Evolutionary conservation across 805 yeast species (phyloP).

Genomic region (Candida coquimbonensis): DNA sequence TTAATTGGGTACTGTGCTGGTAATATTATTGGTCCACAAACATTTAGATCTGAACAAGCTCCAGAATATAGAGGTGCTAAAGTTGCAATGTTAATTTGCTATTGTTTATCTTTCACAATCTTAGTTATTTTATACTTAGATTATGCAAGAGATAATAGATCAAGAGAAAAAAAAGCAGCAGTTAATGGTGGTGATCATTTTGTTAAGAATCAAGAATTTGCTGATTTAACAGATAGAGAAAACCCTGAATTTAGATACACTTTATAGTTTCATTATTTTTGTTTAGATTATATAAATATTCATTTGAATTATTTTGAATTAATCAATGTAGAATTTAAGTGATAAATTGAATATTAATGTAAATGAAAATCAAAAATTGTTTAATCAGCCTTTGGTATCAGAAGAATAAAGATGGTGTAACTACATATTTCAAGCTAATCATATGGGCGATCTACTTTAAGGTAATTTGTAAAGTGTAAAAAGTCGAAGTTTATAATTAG

Average conservation of each 20-base stretch:
- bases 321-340: too few relatives aligned
- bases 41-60: constrained; percentile 37
- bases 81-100: constrained; percentile 29
- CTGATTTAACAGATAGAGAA: constrained; percentile 39
- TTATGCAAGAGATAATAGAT: constrained; percentile 30
- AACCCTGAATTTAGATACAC: constrained; percentile 35
- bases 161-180: constrained; percentile 22
- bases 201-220: constrained; percentile 27
- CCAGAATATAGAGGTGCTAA: constrained; percentile 37
- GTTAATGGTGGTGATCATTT: constrained; percentile 5
- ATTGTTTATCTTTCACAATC: constrained; percentile 20
- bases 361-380: too few relatives aligned
- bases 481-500: too few relatives aligned
- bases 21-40: constrained; percentile 49
- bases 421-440: too few relatives aligned
- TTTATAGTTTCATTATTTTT: not conserved
- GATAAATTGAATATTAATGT: too few relatives aligned
- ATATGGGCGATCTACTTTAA: too few relatives aligned
- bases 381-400: too few relatives aligned
- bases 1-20: constrained; percentile 48
- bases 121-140: constrained; percentile 20
- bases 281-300: too few relatives aligned
- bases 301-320: too few relatives aligned
- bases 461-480: too few relatives aligned
- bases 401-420: too few relatives aligned